Base-by-base conservation (phyloP, 768 basidiomycete genomes). In the Suillus discolor region DNA sequence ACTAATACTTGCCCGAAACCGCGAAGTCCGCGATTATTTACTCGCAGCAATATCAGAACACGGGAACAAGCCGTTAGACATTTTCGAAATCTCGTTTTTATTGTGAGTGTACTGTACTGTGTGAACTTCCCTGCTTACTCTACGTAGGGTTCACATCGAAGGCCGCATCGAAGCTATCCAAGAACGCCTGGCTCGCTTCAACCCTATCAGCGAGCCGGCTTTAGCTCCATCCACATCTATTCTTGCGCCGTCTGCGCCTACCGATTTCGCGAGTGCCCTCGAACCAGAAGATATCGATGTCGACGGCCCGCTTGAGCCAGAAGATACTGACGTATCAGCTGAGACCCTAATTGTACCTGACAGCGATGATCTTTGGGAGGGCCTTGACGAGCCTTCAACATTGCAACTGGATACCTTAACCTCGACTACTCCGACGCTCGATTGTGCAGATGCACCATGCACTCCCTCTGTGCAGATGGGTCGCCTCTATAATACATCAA, bases 361-460 rank as follows among this genome's bases (percentile, higher is more conserved):
- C 44, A 81, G 79, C 62, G 87, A 87, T 54, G 84, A 83, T 23
- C 79, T 83, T 41, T 88, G 85, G 83, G 79, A 77, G 54, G 75
- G 75, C 18, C 68, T 85, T 61, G 80, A 81, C n/a, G 82, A 82
- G 28, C 42, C 38, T 64, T 68, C 42, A n/a, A 53, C 36, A 72
- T 82, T 23, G 66, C 76, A 6, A 73, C 78, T 69, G 75, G 79
- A 39, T 57, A 69, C 36, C 36, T 70, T 13, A 71, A 67, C 20
- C 78, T 75, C 51, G 70, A 73, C 8, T 71, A 66, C 63, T 9
- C 36, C 67, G 34, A 55, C 69, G 23, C 28, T 64, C 4, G 49
- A 69, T 15, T 62, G 71, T 20, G 67, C 63, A 15, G 61, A 70
- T 7, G 69, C 73, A 4, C 28, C 12, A 0, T 66, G 62, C 53